These are phyloP conservation scores for Nigrograna mackinnonii DNA, from an alignment of 2,329 filamentous ascomycete species.

Conservation along the genomic window DNA sequence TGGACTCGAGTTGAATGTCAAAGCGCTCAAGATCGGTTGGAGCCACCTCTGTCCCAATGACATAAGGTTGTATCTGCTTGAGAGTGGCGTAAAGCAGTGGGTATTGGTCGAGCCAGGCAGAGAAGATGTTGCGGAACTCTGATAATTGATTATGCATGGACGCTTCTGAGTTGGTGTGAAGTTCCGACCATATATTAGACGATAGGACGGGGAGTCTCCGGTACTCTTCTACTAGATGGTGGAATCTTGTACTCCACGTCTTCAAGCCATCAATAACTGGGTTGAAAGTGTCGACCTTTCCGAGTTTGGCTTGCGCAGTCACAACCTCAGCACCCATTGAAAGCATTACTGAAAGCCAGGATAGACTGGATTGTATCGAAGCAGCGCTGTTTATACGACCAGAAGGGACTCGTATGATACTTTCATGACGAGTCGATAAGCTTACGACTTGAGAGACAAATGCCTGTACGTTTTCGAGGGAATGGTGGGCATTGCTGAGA, in stretches of 20 bases:
- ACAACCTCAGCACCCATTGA: constrained; percentile 65
- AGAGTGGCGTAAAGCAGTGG: constrained; percentile 44
- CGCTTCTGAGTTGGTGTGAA: constrained; percentile 16
- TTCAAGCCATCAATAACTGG: constrained; percentile 24
- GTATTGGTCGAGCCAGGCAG: constrained; percentile 20
- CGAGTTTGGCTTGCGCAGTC: constrained; percentile 68
- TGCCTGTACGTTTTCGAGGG: constrained; percentile 41
- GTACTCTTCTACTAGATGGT: constrained; percentile 16
- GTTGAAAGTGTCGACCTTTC: constrained; percentile 43
- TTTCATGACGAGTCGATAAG: constrained; percentile 18
- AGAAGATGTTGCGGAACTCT: constrained; percentile 19
- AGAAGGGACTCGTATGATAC: constrained; percentile 18
- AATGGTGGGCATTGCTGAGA: constrained; percentile 29
- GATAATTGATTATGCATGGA: constrained; percentile 13
- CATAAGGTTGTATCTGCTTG: constrained; percentile 69
- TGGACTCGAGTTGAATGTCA: constrained; percentile 36
- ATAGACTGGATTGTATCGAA: constrained; percentile 23
- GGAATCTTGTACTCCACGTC: constrained; percentile 22
- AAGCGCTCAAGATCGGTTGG: constrained; percentile 19
- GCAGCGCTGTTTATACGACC: constrained; percentile 11
- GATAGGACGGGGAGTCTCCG: constrained; percentile 28
- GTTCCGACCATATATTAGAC: constrained; percentile 24
- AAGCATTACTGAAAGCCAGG: constrained; percentile 73
- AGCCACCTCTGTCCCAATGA: no score
- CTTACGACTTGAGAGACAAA: constrained; percentile 39